A percentile compares a stretch with the other conserved stretches of the same genome.
Evolutionary conservation across 345 rosid genomes (phyloP).

Genomic region (Cardiospermum halicacabum): DNA sequence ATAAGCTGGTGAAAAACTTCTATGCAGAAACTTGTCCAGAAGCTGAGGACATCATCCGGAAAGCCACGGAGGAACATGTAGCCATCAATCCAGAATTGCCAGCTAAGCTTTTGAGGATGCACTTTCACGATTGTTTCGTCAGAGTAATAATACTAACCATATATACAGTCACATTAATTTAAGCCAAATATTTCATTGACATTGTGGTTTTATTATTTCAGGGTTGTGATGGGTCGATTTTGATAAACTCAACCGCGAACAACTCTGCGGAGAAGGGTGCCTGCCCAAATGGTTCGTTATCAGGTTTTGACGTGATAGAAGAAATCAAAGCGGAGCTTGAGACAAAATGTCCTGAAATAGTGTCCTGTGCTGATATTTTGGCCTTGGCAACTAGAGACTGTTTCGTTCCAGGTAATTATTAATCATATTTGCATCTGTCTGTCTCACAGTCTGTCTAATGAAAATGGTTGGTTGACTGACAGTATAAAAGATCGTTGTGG

Average conservation of each 20-base stretch:
- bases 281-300: conserved; percentile 41
- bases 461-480: no score
- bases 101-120: conserved; percentile 58
- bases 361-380: conserved; percentile 64
- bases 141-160: no score
- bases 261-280: conserved; percentile 48
- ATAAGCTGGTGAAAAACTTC: conserved; percentile 28
- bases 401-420: conserved; percentile 48
- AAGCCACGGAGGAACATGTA: conserved; percentile 29
- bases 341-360: conserved; percentile 49
- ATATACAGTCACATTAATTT: no score
- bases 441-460: no score
- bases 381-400: conserved; percentile 52
- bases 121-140: conserved; percentile 61
- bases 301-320: conserved; percentile 52
- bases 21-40: conserved; percentile 27
- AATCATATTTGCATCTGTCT: no score
- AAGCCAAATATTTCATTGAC: no score
- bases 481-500: conserved; percentile 49
- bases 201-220: no score
- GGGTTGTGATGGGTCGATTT: conserved; percentile 70
- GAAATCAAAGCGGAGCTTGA: conserved; percentile 49
- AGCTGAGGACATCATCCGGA: conserved; percentile 35
- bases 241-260: conserved; percentile 35
- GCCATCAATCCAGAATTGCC: conserved; percentile 27